A percentile compares a stretch with the other conserved stretches of the same genome.
Evolutionary conservation across 2,329 filamentous ascomycete genomes (phyloP).

Genomic region (Fusarium floridanum): DNA sequence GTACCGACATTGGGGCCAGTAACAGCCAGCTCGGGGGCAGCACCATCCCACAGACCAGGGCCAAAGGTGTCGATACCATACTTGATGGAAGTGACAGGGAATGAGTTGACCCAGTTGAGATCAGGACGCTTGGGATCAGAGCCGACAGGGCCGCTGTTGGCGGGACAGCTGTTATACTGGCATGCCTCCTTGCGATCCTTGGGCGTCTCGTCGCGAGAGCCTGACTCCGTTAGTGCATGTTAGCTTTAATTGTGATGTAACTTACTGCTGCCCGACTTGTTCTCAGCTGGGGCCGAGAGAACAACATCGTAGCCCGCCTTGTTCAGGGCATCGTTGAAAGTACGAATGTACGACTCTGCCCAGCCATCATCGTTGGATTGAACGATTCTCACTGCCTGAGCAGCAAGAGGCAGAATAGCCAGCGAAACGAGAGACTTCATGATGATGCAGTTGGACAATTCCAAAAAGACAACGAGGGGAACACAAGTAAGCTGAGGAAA

Average conservation of each 20-base stretch:
- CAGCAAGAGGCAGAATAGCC: constrained; percentile 44
- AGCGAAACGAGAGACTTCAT: constrained; percentile 46
- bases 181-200: constrained; percentile 63
- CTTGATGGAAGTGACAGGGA: constrained; percentile 73
- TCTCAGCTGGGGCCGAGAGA: constrained; percentile 75
- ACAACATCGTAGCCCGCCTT: constrained; percentile 71
- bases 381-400: constrained; percentile 64
- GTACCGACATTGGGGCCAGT: constrained; percentile 71
- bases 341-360: constrained; percentile 76
- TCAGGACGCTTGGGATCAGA: constrained; percentile 60
- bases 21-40: constrained; percentile 72
- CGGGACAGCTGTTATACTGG: constrained; percentile 72
- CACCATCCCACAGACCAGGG: constrained; percentile 64
- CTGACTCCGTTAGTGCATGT: constrained; percentile 51
- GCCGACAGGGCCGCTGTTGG: constrained; percentile 67
- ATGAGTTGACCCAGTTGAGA: constrained; percentile 80
- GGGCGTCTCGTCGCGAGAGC: constrained; percentile 63
- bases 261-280: constrained; percentile 72
- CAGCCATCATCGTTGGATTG: constrained; percentile 81
- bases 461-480: not conserved
- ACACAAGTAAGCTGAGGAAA: not conserved
- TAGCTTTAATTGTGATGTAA: not conserved
- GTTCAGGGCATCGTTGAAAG: constrained; percentile 68
- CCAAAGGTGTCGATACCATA: constrained; percentile 71
- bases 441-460: constrained; percentile 1